phyloP scores from a whole-genome alignment of 2,329 filamentous ascomycete species.

The Nemania bipapillata region DNA sequence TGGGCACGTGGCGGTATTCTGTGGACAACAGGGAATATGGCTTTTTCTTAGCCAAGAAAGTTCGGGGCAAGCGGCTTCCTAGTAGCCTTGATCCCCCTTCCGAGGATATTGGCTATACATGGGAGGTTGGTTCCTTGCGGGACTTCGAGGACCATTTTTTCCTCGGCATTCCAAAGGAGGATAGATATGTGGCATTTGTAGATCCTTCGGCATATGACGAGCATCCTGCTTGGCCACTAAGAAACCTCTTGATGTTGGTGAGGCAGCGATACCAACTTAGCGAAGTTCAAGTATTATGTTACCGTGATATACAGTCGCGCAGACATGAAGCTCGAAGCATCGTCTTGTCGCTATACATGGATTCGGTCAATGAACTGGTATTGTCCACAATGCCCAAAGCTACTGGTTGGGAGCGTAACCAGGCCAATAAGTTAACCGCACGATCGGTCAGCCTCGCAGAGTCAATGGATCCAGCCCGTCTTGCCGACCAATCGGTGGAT shows the following conservation, averaged over 20 bases:
- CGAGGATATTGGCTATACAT: conserved; percentile 72
- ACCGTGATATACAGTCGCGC: conserved; percentile 81
- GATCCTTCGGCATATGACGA: conserved; percentile 91
- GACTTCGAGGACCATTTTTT: conserved; percentile 91
- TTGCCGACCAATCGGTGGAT: conserved; percentile 94
- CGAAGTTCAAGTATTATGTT: conserved; percentile 86
- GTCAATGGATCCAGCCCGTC: conserved; percentile 88
- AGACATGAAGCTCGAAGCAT: conserved; percentile 85
- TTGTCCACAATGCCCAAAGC: conserved; percentile 79
- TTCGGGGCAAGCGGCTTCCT: conserved; percentile 56
- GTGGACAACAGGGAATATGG: conserved; percentile 87
- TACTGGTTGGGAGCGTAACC: conserved; percentile 93
- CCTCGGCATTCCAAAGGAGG: conserved; percentile 72
- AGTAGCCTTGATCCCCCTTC: conserved; percentile 60
- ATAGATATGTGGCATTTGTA: conserved; percentile 86
- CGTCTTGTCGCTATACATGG: conserved; percentile 74
- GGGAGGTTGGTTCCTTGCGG: conserved; percentile 80
- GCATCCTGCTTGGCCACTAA: conserved; percentile 90
- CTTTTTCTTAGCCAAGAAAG: conserved; percentile 92
- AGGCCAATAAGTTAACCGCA: conserved; percentile 78
- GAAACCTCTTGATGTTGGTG: conserved; percentile 87
- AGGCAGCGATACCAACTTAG: conserved; percentile 81
- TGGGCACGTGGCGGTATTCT: conserved; percentile 87
- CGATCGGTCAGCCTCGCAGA: conserved; percentile 85
- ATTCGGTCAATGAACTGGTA: conserved; percentile 57